Conservation (phyloP, 108 stramenopile genomes). For the Conticribra guillardii region DNA sequence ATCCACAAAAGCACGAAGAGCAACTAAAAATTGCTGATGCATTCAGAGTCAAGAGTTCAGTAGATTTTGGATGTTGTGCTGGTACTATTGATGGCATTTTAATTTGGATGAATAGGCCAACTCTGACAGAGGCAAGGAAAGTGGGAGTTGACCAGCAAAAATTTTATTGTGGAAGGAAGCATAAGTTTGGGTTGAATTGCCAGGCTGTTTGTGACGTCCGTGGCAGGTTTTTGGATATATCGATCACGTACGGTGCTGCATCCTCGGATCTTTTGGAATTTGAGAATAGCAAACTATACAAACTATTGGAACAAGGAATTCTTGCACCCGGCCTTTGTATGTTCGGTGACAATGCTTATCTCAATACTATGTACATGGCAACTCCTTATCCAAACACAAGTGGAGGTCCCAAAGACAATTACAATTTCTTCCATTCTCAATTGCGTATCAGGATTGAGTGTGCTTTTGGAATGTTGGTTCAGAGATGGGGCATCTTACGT, state of each 20-base stretch:
- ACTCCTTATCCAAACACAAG: conserved; percentile 14
- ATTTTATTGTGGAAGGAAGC: conserved; percentile 40
- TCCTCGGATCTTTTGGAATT: conserved; percentile 35
- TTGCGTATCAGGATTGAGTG: conserved; percentile 29
- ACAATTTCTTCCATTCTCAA: conserved; percentile 25
- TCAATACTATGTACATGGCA: conserved; percentile 36
- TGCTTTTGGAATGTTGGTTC: conserved; percentile 31
- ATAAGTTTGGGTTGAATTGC: conserved; percentile 43
- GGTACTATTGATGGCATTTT: conserved; percentile 53
- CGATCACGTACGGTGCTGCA: no score
- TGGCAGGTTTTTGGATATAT: no score
- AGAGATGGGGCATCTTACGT: conserved; percentile 32
- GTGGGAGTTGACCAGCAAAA: conserved; percentile 28
- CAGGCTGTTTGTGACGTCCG: conserved; percentile 32
- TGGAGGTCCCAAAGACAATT: conserved; percentile 1
- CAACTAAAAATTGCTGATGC: conserved; percentile 38
- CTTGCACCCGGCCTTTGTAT: neutral
- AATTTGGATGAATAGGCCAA: conserved; percentile 38
- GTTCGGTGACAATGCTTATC: conserved; percentile 38
- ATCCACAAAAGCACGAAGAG: conserved; percentile 24
- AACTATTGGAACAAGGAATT: conserved; percentile 19
- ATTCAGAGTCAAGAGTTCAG: conserved; percentile 19
- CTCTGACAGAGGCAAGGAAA: conserved; percentile 2
- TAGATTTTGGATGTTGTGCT: conserved; percentile 22
- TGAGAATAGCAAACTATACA: conserved; percentile 10